phyloP scores from a whole-genome alignment of 768 basidiomycete genomes.

The Sistotremastrum niveocremeum region DNA sequence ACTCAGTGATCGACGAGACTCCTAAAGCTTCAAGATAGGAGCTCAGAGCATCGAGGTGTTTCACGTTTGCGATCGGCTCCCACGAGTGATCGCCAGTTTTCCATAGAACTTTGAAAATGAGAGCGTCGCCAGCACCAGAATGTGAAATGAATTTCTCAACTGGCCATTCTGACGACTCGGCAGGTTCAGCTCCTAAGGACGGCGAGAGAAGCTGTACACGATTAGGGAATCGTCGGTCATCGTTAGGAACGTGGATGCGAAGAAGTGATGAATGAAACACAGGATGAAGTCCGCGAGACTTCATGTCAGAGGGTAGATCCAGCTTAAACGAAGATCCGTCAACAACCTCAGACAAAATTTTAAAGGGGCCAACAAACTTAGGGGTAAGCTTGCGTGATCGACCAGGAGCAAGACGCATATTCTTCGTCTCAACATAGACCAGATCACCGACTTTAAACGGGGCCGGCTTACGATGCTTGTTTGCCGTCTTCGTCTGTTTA shows the following conservation, averaged over 20 bases:
- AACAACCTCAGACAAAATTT: conserved; percentile 8
- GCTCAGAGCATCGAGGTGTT: conserved; percentile 10
- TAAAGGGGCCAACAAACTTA: conserved; percentile 23
- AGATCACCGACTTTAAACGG: conserved; percentile 16
- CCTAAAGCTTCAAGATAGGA: conserved; percentile 21
- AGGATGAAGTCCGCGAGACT: conserved; percentile 14
- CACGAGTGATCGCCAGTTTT: conserved; percentile 22
- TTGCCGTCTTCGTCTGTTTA: conserved; percentile 14
- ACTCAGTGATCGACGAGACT: neutral
- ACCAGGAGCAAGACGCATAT: conserved; percentile 19
- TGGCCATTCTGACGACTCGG: conserved; percentile 13
- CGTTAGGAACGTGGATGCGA: conserved; percentile 19
- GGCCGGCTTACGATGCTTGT: conserved; percentile 8
- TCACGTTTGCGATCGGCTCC: conserved; percentile 15
- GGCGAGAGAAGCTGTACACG: conserved; percentile 15
- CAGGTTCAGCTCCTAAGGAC: conserved; percentile 9
- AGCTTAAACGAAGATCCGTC: conserved; percentile 11
- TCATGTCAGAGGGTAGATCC: conserved; percentile 16
- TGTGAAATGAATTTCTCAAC: conserved; percentile 16
- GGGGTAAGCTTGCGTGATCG: conserved; percentile 20
- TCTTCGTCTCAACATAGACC: conserved; percentile 23
- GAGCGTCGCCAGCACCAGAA: conserved; percentile 10
- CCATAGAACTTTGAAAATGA: conserved; percentile 21
- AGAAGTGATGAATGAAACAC: conserved; percentile 22
- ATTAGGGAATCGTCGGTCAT: conserved; percentile 20